Percentiles rank a stretch among this genome's conserved stretches.
These are phyloP conservation scores for Aegilops tauschii DNA, from an alignment of 176 grass and related monocot genomes.

Conservation along the genomic window DNA sequence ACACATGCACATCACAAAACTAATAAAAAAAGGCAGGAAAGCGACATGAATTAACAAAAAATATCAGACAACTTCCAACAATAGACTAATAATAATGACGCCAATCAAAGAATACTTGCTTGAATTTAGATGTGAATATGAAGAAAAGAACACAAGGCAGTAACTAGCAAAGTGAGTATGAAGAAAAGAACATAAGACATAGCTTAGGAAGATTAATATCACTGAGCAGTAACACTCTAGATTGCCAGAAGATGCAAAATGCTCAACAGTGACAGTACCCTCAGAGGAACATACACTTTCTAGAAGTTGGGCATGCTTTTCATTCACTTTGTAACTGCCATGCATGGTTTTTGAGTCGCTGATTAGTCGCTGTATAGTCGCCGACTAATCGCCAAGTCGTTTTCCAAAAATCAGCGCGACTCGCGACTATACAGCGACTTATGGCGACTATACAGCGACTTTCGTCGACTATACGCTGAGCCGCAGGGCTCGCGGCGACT, in stretches of 20 bases:
- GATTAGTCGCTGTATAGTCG: no score
- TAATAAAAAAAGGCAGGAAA: neutral
- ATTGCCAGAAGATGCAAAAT: conserved; percentile 3
- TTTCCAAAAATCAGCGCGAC: no score
- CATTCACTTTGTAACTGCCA: neutral
- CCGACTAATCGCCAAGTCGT: no score
- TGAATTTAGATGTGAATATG: neutral
- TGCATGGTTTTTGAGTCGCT: neutral
- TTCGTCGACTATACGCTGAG: no score
- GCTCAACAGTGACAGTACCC: conserved; percentile 12
- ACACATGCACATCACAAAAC: neutral
- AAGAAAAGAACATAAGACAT: neutral
- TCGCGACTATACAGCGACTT: no score
- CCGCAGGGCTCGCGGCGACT: no score
- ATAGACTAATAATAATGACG: neutral
- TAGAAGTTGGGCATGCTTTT: neutral
- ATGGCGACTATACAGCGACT: no score
- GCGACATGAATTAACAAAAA: neutral
- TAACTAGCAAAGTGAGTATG: neutral
- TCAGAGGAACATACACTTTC: neutral
- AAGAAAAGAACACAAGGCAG: neutral
- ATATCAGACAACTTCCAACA: neutral
- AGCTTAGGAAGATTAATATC: neutral
- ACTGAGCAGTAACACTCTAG: neutral
- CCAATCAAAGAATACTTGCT: neutral